Evolutionary conservation across 2,329 filamentous ascomycete species (phyloP).

Genomic region (Clarireedia paspali): DNA sequence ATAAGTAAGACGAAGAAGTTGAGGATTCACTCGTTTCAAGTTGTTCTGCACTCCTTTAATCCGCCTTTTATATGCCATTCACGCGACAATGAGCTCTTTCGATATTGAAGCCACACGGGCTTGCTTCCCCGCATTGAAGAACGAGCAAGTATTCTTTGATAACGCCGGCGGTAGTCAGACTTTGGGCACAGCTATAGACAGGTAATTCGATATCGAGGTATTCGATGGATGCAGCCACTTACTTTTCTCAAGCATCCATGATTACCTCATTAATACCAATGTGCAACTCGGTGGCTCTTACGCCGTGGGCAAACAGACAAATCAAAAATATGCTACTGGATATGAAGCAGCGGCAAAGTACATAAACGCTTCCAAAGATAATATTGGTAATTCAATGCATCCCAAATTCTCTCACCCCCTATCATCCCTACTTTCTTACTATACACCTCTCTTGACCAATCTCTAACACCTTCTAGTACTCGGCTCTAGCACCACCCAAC

Average conservation of each 20-base stretch:
- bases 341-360: conserved; percentile 60
- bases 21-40: neutral
- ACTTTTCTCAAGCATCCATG: conserved; percentile 42
- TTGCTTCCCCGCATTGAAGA: conserved; percentile 60
- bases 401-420: neutral
- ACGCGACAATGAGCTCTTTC: conserved; percentile 30
- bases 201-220: conserved; percentile 36
- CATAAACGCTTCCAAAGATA: conserved; percentile 58
- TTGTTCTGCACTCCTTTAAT: neutral
- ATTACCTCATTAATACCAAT: conserved; percentile 61
- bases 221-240: neutral
- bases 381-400: conserved; percentile 44
- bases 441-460: neutral
- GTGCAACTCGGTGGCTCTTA: conserved; percentile 73
- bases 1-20: neutral
- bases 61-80: neutral
- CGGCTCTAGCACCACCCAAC: conserved; percentile 67
- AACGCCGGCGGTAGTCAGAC: conserved; percentile 73
- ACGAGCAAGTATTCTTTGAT: conserved; percentile 66
- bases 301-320: conserved; percentile 49
- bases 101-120: conserved; percentile 48
- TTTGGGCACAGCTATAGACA: conserved; percentile 57
- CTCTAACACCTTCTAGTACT: conserved; percentile 42
- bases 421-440: neutral
- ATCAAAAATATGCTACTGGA: conserved; percentile 49